Percentiles rank a stretch among this genome's conserved stretches.
phyloP scores from a whole-genome alignment of 352 stramenopile species.

The Stephanocyclus meneghinianus region DNA sequence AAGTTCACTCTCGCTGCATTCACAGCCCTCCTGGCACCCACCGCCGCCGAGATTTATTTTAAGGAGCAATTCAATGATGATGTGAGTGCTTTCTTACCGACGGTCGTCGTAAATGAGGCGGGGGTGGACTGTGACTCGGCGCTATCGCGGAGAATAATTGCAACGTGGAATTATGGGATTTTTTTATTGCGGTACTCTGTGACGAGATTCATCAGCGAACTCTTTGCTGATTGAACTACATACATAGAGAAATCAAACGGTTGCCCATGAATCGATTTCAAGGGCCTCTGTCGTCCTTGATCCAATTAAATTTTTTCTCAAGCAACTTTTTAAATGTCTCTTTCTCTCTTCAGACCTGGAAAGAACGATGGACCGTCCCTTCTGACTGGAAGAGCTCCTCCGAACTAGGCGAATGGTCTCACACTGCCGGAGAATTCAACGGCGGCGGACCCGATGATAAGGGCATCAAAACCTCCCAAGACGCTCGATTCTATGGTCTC shows the following conservation, averaged over 20 bases:
- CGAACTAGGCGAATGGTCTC: constrained; percentile 93
- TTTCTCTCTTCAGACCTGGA: constrained; percentile 61
- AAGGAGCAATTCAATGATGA: constrained; percentile 84
- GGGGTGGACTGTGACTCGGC: too few relatives aligned
- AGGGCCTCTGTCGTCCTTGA: not conserved
- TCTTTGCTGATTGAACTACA: not conserved
- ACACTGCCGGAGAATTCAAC: constrained; percentile 91
- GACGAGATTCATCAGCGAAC: too few relatives aligned
- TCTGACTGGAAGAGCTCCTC: constrained; percentile 91
- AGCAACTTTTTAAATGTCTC: not conserved
- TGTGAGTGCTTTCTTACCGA: constrained; percentile 49
- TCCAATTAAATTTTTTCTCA: not conserved
- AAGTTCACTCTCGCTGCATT: constrained; percentile 40
- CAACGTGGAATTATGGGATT: too few relatives aligned
- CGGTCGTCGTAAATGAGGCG: too few relatives aligned
- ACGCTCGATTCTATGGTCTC: constrained; percentile 97
- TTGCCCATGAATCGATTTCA: too few relatives aligned
- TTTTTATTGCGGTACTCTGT: too few relatives aligned
- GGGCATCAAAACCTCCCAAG: constrained; percentile 92
- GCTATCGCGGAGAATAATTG: too few relatives aligned
- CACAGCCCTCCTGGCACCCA: constrained; percentile 26
- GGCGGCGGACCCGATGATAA: constrained; percentile 84
- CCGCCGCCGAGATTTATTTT: constrained; percentile 68
- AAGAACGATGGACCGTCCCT: constrained; percentile 86
- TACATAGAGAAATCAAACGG: not conserved